Evolutionary conservation across 2,329 filamentous ascomycete genomes (phyloP), one percentile per base, ranked within the genome.

Genomic region (Neoscytalidium dimidiatum): DNA sequence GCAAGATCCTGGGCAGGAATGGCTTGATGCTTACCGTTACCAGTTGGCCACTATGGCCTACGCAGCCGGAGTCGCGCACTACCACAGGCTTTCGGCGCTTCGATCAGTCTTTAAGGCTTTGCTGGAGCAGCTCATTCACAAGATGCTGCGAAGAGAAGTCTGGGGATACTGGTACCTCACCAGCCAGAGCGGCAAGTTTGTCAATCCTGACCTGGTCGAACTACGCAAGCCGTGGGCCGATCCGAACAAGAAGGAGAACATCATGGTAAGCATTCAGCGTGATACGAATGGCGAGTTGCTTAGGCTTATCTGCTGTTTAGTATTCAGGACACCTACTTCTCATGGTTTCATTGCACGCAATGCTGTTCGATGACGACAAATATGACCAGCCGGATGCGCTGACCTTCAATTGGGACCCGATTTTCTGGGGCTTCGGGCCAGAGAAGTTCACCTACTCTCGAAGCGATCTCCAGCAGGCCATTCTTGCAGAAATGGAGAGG

Each of bases 101-200:
- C 71, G 77, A 4, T 69, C 69, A 7, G 67, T 74, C 1, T 78
- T 77, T 71, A 77, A 78, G 64, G 64, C 66, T 0, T 69, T 81
- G 0, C 65, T 80, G 17, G 69, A 72, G 3, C 68, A 70, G 19
- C 65, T 78, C 4, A 81, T 81, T 52, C 69, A 73, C 26, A 81
- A 80, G 68, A 80, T 81, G 79, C 68, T 81, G n/a, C 70, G 71
- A 9, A 69, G 73, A 5, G 76, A 78, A 14, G 79, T 81, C 1
- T 82, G 79, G 78, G 73, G 72, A 1, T 81, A 81, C 66, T 81
- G 78, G 79, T 81, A 77, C 67, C 68, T 73, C n/a, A 77, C 77
- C 2, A 74, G 71, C 28, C 75, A 76, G 26, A 71, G 73, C 1
- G 78, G 78, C 0, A 72, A 68, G 3, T 28, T 57, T 2, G 67